Evolutionary conservation across 352 stramenopile genomes (phyloP), one percentile per base, ranked within the genome.

Genomic region (Plasmopara muralis): DNA sequence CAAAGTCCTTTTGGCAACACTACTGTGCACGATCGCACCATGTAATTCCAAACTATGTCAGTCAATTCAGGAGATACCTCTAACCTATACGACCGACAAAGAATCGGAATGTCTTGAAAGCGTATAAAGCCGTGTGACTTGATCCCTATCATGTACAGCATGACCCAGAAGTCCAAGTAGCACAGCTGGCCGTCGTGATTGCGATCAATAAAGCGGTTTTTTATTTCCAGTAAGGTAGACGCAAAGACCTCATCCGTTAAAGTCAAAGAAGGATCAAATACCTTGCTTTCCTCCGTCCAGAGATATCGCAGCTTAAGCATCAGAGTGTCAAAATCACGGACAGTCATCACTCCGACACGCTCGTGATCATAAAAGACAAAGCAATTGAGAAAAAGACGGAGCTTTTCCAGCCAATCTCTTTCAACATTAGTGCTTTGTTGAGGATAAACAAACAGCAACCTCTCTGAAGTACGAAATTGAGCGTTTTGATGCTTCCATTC

Each of bases 161-260:
- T 86, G 0, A 71, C 77, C 75, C 81, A 93, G 33, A 93, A 88
- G 45, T 93, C 82, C 16, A 93, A 55, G 49, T 93, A 93, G 42
- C 79, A 89, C 0, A 90, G 64, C 20, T 72, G 56, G 2, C 76
- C 82, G 33, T 90, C 82, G 4, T 72, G 57, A 31, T 85, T 60
- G 1, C 62, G 29, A 16, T 93, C 79, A 0, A 57, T 45, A 40
- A 90, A 90, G 1, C 75, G 68, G 31, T 64, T 58, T 38, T 62
- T 68, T 0, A 60, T 60, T 10, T 76, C 76, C 1, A 68, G 35
- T 12, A 89, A 62, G 1, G 68, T 67, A 52, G 76, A 76, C 9
- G 86, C 74, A 42, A 86, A 87, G 12, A 64, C 72, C 0, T 74
- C 45, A 3, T 61, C 53, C 1, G 31, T 12, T 12, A 35, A 0